Base-by-base conservation (phyloP, 1,284 basidiomycete species). In the Serendipita sp. region DNA sequence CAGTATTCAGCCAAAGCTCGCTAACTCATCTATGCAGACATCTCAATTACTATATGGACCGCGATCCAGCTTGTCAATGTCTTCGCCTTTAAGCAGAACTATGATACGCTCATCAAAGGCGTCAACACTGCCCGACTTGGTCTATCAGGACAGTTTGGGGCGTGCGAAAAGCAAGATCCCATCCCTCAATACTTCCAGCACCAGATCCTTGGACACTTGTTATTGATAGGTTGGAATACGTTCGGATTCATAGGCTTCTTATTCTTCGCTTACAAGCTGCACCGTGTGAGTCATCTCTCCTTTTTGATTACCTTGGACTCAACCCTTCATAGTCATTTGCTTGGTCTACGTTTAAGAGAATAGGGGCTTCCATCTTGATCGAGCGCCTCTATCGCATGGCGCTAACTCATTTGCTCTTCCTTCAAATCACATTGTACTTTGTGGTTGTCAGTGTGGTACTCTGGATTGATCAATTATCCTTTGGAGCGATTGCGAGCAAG, bases 301-400 rank as follows among this genome's bases (percentile, higher is more conserved):
- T n/a, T 8, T 2, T 35, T 58, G 32, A 26, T 10, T 10, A 58
- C 4, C 30, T 10, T 58, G 30, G 6, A 58, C 53, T 35, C 29
- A 30, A 22, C 10, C 29, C 22, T n/a, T 17, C 8, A 5, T 12
- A 58, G 53, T 58, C 53, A 26, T 58, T 58, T n/a, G 30, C 22
- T n/a, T 58, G 53, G 53, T n/a, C 22, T n/a, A 30, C 53, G 32
- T 58, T 58, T n/a, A 58, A 58, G 32, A 29, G 53, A 29, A 58
- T 58, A 12, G 53, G 53, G 8, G 53, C 53, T n/a, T 58, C 53
- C 3, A 35, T 58, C 53, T 10, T 58, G 22, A 35, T 58, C 53
- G 32, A 58, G 10, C 53, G 53, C 15, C 53, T 58, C 53, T 58
- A 58, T 32, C 22, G 53, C 15, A 29, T 58, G 26, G 53, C 53